A percentile compares a stretch with the other conserved stretches of the same genome.
These are phyloP conservation scores for Croton laevigatus DNA, from an alignment of 441 rosid species.

Conservation along the genomic window DNA sequence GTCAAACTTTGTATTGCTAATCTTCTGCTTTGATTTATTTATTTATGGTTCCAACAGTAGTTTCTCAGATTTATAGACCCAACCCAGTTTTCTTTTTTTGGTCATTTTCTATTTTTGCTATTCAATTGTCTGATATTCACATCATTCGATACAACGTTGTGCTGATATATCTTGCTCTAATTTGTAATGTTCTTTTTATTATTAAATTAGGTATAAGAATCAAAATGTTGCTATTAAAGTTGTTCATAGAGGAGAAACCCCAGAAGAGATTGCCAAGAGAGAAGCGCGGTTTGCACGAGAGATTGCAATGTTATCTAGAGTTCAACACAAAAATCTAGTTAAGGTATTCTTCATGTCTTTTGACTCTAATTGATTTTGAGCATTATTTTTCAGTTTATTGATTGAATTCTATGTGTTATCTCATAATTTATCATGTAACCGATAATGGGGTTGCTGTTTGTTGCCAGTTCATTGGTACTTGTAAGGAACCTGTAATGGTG, in stretches of 20 bases:
- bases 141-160: constrained; percentile 5
- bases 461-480: constrained; percentile 89
- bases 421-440: background rate
- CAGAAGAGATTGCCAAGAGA: constrained; percentile 80
- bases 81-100: background rate
- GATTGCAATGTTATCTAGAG: constrained; percentile 87
- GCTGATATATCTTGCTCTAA: constrained; percentile 12
- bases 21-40: constrained; percentile 16
- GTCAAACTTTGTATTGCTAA: constrained; percentile 30
- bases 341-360: constrained; percentile 46
- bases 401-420: background rate
- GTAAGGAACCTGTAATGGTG: constrained; percentile 93
- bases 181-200: constrained; percentile 3
- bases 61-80: constrained; percentile 6
- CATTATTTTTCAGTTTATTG: background rate
- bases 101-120: background rate
- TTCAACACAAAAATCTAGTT: constrained; percentile 86
- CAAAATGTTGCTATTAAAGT: constrained; percentile 87
- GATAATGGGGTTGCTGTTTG: constrained; percentile 6
- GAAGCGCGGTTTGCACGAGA: constrained; percentile 81
- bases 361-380: background rate
- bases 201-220: constrained; percentile 59
- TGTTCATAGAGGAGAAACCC: constrained; percentile 68
- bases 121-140: background rate
- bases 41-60: background rate